Base-by-base conservation (phyloP, 805 yeast genomes). In the Lipomyces lipofer region DNA sequence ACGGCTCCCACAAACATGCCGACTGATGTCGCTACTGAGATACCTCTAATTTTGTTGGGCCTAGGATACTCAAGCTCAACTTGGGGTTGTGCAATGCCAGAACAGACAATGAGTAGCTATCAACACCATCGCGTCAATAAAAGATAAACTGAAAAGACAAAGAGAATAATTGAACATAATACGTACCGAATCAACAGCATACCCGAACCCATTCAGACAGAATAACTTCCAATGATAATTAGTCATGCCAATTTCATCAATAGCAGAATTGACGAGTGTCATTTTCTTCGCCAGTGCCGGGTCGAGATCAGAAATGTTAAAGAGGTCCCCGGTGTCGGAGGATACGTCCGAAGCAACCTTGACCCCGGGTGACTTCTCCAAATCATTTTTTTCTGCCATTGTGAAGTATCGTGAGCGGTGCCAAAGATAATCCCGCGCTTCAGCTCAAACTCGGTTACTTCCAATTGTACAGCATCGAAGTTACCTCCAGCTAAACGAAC, bases 211-310 rank as follows among this genome's bases (percentile, higher is more conserved):
- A 27, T 80, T 80, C 19, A 80, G 64, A 56, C 73, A 71, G 63
- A 80, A 79, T 10, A 78, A 66, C 63, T 77, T 73, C 51, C 73
- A 69, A 56, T 80, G 84, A 60, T 76, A 78, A 73, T 78, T 75
- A 1, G 86, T 81, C 68, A 82, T 79, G 0, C 85, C 85, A 50
- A 81, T 79, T 61, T 82, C 82, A 63, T 82, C 84, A 52, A 81
- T 71, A 15, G 85, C 83, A 12, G 29, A 22, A 33, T 51, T 51
- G 30, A 57, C 47, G 22, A 54, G 42, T 13, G 29, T n/a, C 43
- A 55, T 47, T 33, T 55, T 55, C 19, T 27, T 29, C n/a, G 54
- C 40, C 15, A 55, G 49, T 7, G 33, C 51, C 3, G 42, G 36
- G 24, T 50, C 54, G 12, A 15, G 4, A 2, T 27, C 24, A 12